Base-by-base conservation (phyloP, 1,284 basidiomycete genomes). In the Ustilago crameri region DNA sequence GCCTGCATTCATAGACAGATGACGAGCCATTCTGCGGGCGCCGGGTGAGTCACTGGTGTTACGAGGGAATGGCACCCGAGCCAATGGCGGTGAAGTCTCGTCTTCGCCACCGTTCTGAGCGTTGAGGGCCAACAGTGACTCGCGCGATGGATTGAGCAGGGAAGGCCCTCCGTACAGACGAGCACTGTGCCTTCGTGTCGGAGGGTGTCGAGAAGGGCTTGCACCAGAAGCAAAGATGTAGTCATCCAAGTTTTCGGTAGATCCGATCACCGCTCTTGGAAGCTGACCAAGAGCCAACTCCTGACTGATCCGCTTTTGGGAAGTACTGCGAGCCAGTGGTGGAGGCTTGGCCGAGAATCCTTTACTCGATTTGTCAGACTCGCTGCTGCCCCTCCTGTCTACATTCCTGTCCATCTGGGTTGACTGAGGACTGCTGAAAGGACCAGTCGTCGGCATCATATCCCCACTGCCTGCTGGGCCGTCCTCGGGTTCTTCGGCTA, bases 241-340 rank as follows among this genome's bases (percentile, higher is more conserved):
- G 23, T 76, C 76, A 37, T 72, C 71, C 27, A 76, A 55, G 12
- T 59, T 67, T 34, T 73, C 72, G 9, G 66, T 62, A 10, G 74
- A 74, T 17, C 68, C 62, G 24, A 71, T 66, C 15, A 72, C 63
- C 1, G 60, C 55, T 18, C 64, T 55, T 10, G 69, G 64, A 23
- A 72, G 52, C 50, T 66, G 64, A 5, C 77, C 77, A 2, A 76
- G 49, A 10, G 65, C 62, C n/a, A 78, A 44, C 44, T 80, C 78
- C 37, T 65, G 63, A 47, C 76, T 80, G 57, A 78, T 75, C 22
- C 78, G 70, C 23, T 74, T 71, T 51, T 75, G 78, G 24, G 74
- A 78, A 18, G 55, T 51, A 47, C 51, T 66, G 30, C 66, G 64
- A 50, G 56, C 66, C 41, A 73, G 54, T 30, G 70, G 62, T 12